Evolutionary conservation across 768 basidiomycete genomes (phyloP), one percentile per base, ranked within the genome.

Genomic region (Termitomyces sp.): DNA sequence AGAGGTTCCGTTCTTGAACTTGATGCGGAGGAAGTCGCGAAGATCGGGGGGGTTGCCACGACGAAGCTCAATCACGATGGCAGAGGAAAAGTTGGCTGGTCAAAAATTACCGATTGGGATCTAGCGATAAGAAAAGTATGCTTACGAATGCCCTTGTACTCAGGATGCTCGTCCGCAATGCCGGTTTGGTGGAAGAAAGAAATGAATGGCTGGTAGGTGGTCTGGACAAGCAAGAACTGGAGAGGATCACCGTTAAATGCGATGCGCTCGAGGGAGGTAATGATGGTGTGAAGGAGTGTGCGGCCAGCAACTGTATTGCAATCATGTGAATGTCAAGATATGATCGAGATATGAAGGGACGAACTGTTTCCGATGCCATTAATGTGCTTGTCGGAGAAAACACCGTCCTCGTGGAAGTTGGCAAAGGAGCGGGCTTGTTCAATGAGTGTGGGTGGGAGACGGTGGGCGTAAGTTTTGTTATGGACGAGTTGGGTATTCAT

Each of bases 171-270:
- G 58, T 79, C 73, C 60, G 70, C 61, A 54, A 87, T 71, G 54
- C 87, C 88, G 19, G 89, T 82, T 69, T 88, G 80, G 66, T 85
- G 82, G 81, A 94, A 88, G 69, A 94, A 77, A 4, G 90, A 92
- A 64, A 93, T 85, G 81, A 95, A 91, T 14, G 92, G 86, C 69
- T 93, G 92, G 77, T 94, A 94, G 59, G 89, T 88, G 15, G 86
- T 85, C 71, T 89, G 82, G 61, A 90, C 76, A 60, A 92, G 67
- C 70, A 87, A 76, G 72, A 94, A 79, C 63, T 89, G 85, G 50
- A 93, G 81, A 44, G 89, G 85, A 72, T 90, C 86, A 58, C 79
- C 83, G 63, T 85, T 83, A 76, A 85, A 89, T 44, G 87, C 81
- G 67, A 95, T 86, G 63, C 83, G 84, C 65, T 88, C 81, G 53